Base-by-base conservation (phyloP, 139 green algal genomes). In the Volvox reticuliferus region DNA sequence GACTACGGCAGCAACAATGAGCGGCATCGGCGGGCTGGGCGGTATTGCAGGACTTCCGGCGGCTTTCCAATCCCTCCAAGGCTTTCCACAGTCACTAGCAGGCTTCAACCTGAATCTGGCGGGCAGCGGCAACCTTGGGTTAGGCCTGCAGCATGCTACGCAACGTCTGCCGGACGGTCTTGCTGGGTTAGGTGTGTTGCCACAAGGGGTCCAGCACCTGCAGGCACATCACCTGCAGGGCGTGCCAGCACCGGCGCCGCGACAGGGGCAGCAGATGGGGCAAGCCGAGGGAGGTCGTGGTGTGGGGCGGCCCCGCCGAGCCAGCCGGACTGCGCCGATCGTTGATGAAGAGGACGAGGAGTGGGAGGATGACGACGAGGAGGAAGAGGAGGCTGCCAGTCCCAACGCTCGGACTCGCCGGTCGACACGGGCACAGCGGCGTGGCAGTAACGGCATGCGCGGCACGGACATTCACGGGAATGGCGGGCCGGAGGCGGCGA, bases 331-430 rank as follows among this genome's bases (percentile, higher is more conserved):
- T 14, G 33, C 6, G 86, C 30, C 50, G 32, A 55, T 32, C 13
- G 61, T 36, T 75, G 44, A 62, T 30, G 87, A 77, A 30, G 50
- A 76, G 2, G 86, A 90, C 44, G 71, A 84, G n/a, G 85, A 90
- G 21, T 75, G 82, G 61, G 87, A 91, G 87, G 78, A 69, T 0
- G 87, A 91, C 16, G 77, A 79, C 3, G 87, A 86, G 61, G 87
- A 91, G 13, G 78, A 91, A 14, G 75, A 86, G 33, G 77, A 79
- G 71, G 44, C 21, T 22, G 61, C 24, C 55, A 80, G 67, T 65
- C 55, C 81, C 30, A 86, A 62, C 63, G 22, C 30, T 12, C 19
- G 61, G n/a, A 76, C n/a, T 28, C 26, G 67, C 26, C 21, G 85
- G 36, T 78, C 67, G 2, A 68, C 65, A 19, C 67, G 85, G 68